Evolutionary conservation across 805 yeast genomes (phyloP), one percentile per base, ranked within the genome.

Genomic region (Yarrowia osloensis): DNA sequence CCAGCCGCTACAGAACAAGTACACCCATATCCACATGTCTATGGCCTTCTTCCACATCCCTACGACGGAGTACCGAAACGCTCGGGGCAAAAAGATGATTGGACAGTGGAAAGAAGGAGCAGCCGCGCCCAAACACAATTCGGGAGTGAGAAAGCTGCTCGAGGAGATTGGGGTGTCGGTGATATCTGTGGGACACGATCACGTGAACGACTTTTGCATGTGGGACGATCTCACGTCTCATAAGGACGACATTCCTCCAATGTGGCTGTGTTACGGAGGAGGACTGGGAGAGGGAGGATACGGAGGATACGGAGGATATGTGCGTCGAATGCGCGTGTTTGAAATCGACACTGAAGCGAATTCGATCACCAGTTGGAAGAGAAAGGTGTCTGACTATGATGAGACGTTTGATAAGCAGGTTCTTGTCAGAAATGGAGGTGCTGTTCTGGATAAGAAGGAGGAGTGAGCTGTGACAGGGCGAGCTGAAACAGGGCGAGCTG

Each of bases 41-140:
- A 86, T 95, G 91, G 97, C 96, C 0, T 94, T 95, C 73, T 90
- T 93, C 82, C 99, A 95, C 74, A 93, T 95, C 33, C 99, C 99
- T 0, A 71, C 93, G 19, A 95, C 97, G 0, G 98, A 95, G 76
- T 93, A 86, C 75, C 78, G 86, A 67, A 82, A 88, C 69, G 69
- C 76, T 8, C 72, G 67, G 4, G 71, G 67, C 15, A 71, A 70
- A 24, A 79, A 81, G 11, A 71, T 81, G n/a, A 80, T 88, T 6
- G 99, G 99, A 0, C 76, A 77, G 26, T 77, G 75, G 61, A 84
- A 84, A 67, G 99, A 95, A 77, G 88, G 86, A 0, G 83, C 90
- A 9, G 89, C 95, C 0, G 94, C 96, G 0, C 95, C 98, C 5
- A 79, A 75, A 33, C 81, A 84, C 74, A 88, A 93, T 74, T 79